phyloP scores from a whole-genome alignment of 345 rosid genomes.

The Gossypium ekmanianum region DNA sequence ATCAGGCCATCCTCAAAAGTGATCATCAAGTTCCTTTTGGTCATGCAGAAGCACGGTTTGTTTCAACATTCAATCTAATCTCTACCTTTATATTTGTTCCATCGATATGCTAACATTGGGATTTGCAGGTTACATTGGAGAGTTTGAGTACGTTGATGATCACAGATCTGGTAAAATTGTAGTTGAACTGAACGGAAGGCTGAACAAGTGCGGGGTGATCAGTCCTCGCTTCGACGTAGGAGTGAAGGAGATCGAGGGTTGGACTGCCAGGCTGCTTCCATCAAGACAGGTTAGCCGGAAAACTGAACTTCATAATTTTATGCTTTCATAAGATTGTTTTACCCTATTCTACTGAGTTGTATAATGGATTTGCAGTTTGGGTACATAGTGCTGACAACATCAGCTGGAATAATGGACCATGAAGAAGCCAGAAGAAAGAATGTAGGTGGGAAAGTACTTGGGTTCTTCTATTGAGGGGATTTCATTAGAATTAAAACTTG shows the following conservation, averaged over 20 bases:
- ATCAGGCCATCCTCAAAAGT: conserved; percentile 1
- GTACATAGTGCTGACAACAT: not conserved
- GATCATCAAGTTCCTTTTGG: conserved; percentile 5
- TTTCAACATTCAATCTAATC: not conserved
- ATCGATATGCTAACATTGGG: not conserved
- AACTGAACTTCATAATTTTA: not conserved
- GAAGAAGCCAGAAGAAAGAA: not conserved
- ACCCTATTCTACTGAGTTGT: no score
- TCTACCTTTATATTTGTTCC: not conserved
- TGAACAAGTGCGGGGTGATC: not conserved
- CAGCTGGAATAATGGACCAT: conserved; percentile 4
- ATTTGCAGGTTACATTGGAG: not conserved
- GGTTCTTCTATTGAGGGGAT: not conserved
- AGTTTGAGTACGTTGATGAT: not conserved
- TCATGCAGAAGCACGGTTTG: not conserved
- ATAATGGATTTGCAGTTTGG: not conserved
- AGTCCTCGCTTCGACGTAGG: not conserved
- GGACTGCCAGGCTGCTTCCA: not conserved
- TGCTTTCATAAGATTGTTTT: not conserved
- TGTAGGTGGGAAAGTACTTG: not conserved
- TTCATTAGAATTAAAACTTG: not conserved
- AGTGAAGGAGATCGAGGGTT: conserved; percentile 4
- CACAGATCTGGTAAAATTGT: not conserved
- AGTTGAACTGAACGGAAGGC: not conserved
- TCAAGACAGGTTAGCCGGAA: not conserved